These are phyloP conservation scores for Baffinella frigidus DNA, from an alignment of 208 protist species.

Conservation along the genomic window DNA sequence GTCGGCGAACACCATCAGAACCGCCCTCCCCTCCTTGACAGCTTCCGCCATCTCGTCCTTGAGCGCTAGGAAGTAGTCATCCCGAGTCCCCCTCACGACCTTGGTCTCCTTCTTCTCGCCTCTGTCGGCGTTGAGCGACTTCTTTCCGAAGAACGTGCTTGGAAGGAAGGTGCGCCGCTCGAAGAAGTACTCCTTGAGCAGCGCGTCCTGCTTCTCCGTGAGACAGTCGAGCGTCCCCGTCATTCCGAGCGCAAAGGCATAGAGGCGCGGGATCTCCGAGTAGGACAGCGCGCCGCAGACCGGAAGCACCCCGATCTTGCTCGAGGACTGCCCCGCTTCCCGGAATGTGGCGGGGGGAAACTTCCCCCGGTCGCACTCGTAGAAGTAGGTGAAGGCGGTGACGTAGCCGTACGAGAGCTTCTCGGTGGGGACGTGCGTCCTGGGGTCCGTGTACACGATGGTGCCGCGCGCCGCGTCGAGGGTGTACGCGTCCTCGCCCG, in stretches of 20 bases:
- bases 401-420: conserved; percentile 31
- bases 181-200: background rate
- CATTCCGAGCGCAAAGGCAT: conserved; percentile 24
- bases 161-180: background rate
- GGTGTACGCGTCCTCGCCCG: no score
- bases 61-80: conserved; percentile 19
- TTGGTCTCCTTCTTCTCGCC: background rate
- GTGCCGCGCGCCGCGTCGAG: no score
- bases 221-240: conserved; percentile 47
- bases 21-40: background rate
- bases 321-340: no score
- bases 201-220: background rate
- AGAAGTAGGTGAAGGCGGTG: conserved; percentile 26
- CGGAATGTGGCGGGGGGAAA: no score
- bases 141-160: conserved; percentile 3
- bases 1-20: background rate
- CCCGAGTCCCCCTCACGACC: background rate
- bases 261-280: conserved; percentile 6
- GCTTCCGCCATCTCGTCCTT: background rate
- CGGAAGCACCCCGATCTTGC: background rate
- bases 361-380: no score
- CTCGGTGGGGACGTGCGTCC: no score
- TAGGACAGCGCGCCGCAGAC: background rate
- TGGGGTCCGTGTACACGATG: no score
- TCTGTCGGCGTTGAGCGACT: background rate